A percentile compares a stretch with the other conserved stretches of the same genome.
These are phyloP conservation scores for Debaryomycetaceae sp. DNA, from an alignment of 1,139 yeast species.

Conservation along the genomic window DNA sequence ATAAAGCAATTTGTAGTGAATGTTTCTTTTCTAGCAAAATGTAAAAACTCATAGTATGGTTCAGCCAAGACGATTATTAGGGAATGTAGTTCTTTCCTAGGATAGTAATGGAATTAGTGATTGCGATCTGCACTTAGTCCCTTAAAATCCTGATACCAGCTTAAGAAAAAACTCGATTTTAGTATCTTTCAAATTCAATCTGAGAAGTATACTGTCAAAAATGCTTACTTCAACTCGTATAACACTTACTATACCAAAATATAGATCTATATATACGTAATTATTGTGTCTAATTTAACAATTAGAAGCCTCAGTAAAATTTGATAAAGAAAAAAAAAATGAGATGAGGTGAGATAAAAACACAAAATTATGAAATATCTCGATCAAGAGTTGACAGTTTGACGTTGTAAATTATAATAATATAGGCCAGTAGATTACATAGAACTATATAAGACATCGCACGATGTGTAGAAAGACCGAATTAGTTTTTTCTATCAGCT, in stretches of 20 bases:
- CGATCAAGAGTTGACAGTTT: background rate
- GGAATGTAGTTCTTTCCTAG: background rate
- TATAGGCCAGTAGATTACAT: background rate
- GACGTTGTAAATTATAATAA: background rate
- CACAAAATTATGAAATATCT: background rate
- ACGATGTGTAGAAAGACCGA: background rate
- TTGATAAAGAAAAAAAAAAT: background rate
- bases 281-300: background rate
- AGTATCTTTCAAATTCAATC: background rate
- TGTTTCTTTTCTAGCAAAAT: background rate
- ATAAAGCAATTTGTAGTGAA: background rate
- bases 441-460: background rate
- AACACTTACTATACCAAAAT: background rate
- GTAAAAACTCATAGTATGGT: background rate
- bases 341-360: background rate
- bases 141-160: background rate
- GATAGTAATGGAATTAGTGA: background rate
- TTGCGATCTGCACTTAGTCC: background rate
- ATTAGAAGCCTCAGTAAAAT: background rate
- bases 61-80: background rate
- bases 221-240: background rate
- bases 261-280: background rate
- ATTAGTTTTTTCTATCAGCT: conserved; percentile 20
- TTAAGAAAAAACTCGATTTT: background rate
- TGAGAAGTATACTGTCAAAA: background rate